Evolutionary conservation across 345 rosid genomes (phyloP).

Genomic region (Lumnitzera littorea): DNA sequence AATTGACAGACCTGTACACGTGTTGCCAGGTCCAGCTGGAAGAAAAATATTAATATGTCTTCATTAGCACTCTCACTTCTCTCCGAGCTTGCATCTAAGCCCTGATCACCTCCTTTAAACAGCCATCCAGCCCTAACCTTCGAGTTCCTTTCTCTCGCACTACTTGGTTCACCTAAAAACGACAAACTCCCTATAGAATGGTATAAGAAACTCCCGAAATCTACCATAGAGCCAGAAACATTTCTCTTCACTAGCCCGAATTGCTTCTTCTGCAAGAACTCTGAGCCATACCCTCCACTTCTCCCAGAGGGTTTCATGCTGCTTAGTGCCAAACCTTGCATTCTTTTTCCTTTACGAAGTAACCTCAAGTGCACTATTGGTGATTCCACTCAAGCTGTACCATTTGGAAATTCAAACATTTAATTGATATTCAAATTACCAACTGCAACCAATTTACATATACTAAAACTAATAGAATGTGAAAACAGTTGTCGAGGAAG

Average conservation of each 20-base stretch:
- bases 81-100: conserved; percentile 52
- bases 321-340: conserved; percentile 42
- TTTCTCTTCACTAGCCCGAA: conserved; percentile 23
- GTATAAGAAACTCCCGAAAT: conserved; percentile 27
- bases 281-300: conserved; percentile 31
- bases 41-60: conserved; percentile 84
- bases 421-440: too few species aligned
- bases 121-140: conserved; percentile 81
- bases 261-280: conserved; percentile 26
- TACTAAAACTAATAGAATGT: too few species aligned
- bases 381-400: neutral
- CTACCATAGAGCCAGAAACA: conserved; percentile 14
- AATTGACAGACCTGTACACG: conserved; percentile 66
- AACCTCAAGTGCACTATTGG: conserved; percentile 14
- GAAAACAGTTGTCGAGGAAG: too few species aligned
- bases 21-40: conserved; percentile 78
- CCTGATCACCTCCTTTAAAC: conserved; percentile 57
- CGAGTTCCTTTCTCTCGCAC: conserved; percentile 26
- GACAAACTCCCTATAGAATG: conserved; percentile 22
- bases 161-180: conserved; percentile 19
- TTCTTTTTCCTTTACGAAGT: conserved; percentile 27
- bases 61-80: conserved; percentile 86
- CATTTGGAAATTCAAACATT: too few species aligned
- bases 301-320: conserved; percentile 37
- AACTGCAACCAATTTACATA: too few species aligned